Conservation (phyloP, 495 filamentous ascomycete genomes). For the Neurospora pannonica region DNA sequence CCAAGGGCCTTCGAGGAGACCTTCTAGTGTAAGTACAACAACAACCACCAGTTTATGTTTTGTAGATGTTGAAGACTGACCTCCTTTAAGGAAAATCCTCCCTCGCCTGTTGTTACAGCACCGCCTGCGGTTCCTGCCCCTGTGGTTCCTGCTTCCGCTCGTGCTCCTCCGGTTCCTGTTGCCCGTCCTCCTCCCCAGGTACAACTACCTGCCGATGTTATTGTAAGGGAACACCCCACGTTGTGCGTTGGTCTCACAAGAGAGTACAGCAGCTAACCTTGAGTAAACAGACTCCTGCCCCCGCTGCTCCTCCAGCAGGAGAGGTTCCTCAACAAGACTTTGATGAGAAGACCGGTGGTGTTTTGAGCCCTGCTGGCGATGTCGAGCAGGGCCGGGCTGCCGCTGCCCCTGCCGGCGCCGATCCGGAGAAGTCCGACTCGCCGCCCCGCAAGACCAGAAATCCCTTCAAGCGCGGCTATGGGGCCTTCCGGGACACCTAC, state of each 20-base stretch:
- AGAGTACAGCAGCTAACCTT: not conserved
- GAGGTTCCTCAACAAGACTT: conserved; percentile 7
- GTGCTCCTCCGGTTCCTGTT: not conserved
- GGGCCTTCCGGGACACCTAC: conserved; percentile 19
- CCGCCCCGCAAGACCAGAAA: conserved; percentile 5
- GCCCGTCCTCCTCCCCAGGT: not conserved
- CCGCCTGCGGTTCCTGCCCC: not conserved
- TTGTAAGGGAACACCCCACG: not conserved
- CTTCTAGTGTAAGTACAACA: conserved; percentile 10
- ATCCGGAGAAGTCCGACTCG: conserved; percentile 7
- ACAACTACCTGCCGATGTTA: not conserved
- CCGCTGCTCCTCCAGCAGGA: conserved; percentile 3
- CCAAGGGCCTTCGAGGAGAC: conserved; percentile 9
- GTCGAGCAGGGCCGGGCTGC: conserved; percentile 1
- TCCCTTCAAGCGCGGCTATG: conserved; percentile 7
- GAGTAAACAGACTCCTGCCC: conserved; percentile 4
- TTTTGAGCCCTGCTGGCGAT: conserved; percentile 4
- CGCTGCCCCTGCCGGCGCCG: not conserved
- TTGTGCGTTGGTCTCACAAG: not conserved
- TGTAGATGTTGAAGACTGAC: not conserved
- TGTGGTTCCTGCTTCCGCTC: not conserved
- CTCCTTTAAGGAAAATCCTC: not conserved
- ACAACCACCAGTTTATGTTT: not conserved
- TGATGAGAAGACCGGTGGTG: conserved; percentile 6
- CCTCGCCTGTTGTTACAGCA: not conserved